Base-by-base conservation (phyloP, 371 early-diverging fungal species). In the Conidiobolus incongruus region DNA sequence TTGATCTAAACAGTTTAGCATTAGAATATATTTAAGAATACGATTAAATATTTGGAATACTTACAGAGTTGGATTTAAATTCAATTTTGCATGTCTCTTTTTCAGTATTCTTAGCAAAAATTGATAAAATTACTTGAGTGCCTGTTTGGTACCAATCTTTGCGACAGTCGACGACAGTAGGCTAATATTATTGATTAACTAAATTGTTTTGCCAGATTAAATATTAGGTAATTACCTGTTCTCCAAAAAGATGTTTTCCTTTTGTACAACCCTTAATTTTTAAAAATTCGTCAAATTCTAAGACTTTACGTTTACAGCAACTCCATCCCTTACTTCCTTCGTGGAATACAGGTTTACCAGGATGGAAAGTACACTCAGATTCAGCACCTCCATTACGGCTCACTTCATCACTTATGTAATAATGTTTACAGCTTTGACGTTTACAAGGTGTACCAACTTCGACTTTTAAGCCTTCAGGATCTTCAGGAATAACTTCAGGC, bases 261-360 rank as follows among this genome's bases (percentile, higher is more conserved):
- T 56, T 68, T 44, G 56, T 67, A 62, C 96, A 95, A 17, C 96
- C 96, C 44, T 65, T 62, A 55, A 95, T 84, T 54, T 80, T 89
- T 48, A 93, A 60, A 47, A 95, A 93, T 54, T 92, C 93, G 31
- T 95, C 96, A 68, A 93, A 95, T 59, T 93, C 96, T 13, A 92
- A 70, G 2, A 90, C 94, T 48, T 81, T 69, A 28, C 81, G 70
- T 39, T 73, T 60, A 54, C 87, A 87, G 58, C 86, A 86, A 32
- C 72, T 68, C 81, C 81, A 87, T n/a, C 85, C 84, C 60, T 91
- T 85, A 43, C 77, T 78, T 4, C 88, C 88, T 55, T 90, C 91
- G 55, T 90, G 91, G 63, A 91, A 94, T 22, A 91, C 59, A 7
- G 91, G 85, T 12, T 56, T 52, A 12, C 96, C 96, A 8, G 83